Base-by-base conservation (phyloP, 371 early-diverging fungal species). In the Polyrhizophydium stewartii region DNA sequence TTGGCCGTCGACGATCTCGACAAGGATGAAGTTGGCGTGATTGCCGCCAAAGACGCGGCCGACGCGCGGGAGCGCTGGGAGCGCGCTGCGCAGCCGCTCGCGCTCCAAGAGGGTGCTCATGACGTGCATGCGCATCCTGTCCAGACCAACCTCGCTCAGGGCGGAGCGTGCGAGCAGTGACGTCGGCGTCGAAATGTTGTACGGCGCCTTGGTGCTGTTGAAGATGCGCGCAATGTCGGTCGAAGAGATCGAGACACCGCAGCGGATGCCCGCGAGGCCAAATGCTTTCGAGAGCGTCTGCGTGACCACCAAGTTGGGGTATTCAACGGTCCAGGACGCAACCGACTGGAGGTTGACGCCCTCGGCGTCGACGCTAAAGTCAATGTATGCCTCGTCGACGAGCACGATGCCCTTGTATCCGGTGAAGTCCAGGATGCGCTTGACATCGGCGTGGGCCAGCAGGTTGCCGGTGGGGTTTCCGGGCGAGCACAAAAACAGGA, bases 321-420 rank as follows among this genome's bases (percentile, higher is more conserved):
- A 96, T 37, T 86, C 69, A 9, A 72, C 67, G 31, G 90, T 86
- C 90, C 92, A 91, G 37, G 71, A 60, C 1, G 90, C 90, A 5
- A 89, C 86, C 3, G 70, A 62, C 12, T 67, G 33, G 27, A 53
- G 6, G 25, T 53, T 53, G 53, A n/a, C 7, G 74, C 88, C 64
- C 82, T 59, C 59, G 25, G 61, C 41, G 24, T 68, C 64, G 17
- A 31, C 86, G 30, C 86, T 87, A 75, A 98, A 98, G 74, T 98
- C 98, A 21, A 97, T 87, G 73, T 98, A 98, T 1, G 98, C 98
- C 77, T 98, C 98, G 77, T 98, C 98, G 2, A 98, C 92, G 2
- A 92, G 89, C 0, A 98, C 95, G 25, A 97, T 65, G 2, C 97
- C 96, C 46, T 81, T 78, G 69, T 73, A 89, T 61, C 65, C 57